These are phyloP conservation scores for Linaria vulgaris DNA, from an alignment of 257 asterid genomes.

Conservation along the genomic window DNA sequence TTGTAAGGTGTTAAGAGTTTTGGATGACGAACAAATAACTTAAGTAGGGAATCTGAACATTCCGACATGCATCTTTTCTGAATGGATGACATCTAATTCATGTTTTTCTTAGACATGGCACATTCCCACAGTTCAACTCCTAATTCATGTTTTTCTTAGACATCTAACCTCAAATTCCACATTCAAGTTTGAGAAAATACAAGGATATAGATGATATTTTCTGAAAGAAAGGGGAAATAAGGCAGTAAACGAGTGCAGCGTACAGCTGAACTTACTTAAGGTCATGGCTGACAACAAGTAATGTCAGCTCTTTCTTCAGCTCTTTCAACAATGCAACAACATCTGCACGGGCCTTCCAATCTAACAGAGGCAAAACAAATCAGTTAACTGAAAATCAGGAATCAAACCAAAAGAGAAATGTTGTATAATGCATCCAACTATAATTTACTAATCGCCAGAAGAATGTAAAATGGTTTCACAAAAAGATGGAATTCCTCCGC, in stretches of 20 bases:
- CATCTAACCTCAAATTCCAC: slow-evolving; percentile 6
- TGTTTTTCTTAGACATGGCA: slow-evolving; percentile 13
- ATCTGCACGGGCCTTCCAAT: slow-evolving; percentile 98
- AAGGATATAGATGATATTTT: not conserved
- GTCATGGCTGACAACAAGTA: slow-evolving; percentile 95
- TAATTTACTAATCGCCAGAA: slow-evolving; percentile 4
- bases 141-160: slow-evolving; percentile 3
- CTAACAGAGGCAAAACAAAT: slow-evolving; percentile 32
- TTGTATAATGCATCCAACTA: slow-evolving; percentile 6
- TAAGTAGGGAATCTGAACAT: slow-evolving; percentile 12
- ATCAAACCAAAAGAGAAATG: slow-evolving; percentile 16
- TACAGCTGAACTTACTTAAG: slow-evolving; percentile 62
- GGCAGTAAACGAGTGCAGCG: slow-evolving; percentile 4
- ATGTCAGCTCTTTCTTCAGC: slow-evolving; percentile 75
- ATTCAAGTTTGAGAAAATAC: not conserved
- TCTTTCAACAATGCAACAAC: slow-evolving; percentile 71
- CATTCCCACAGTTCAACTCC: no score
- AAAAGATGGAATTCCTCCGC: slow-evolving; percentile 2
- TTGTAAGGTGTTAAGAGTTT: no score
- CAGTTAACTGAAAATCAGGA: not conserved
- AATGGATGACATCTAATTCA: not conserved
- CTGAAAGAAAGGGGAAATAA: slow-evolving; percentile 15
- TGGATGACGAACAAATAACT: not conserved
- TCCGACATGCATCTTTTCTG: not conserved
- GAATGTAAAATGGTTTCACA: slow-evolving; percentile 13